Percentiles rank a stretch among this genome's conserved stretches.
Evolutionary conservation across 495 filamentous ascomycete genomes (phyloP).

Genomic region (Daldinia childiae): DNA sequence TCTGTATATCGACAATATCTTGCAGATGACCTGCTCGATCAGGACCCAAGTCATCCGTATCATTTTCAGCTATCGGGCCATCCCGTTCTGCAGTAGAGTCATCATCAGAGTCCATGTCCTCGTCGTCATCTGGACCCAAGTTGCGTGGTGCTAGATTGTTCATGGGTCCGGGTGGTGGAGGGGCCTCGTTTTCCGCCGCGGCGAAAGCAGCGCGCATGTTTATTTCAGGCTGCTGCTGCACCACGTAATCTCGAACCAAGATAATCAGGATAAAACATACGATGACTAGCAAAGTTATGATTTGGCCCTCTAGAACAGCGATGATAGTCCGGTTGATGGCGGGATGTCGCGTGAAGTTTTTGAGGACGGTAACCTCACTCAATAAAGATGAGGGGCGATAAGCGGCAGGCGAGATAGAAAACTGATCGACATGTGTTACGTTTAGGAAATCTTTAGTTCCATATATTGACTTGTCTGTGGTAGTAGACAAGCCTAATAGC

Average conservation of each 20-base stretch:
- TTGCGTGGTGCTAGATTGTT: conserved; percentile 21
- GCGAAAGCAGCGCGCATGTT: conserved; percentile 67
- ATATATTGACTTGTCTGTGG: conserved; percentile 21
- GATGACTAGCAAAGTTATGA: conserved; percentile 91
- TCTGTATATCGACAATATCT: conserved; percentile 17
- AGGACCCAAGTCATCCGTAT: conserved; percentile 21
- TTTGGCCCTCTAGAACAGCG: conserved; percentile 86
- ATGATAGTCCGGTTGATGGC: conserved; percentile 83
- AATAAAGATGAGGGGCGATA: conserved; percentile 61
- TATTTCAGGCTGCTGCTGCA: conserved; percentile 91
- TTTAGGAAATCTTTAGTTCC: conserved; percentile 28
- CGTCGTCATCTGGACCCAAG: conserved; percentile 22
- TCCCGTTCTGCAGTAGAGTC: not conserved
- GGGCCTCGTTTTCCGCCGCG: conserved; percentile 61
- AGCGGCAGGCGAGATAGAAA: conserved; percentile 22
- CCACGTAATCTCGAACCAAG: conserved; percentile 95
- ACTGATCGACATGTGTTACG: conserved; percentile 28
- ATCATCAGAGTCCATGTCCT: conserved; percentile 35
- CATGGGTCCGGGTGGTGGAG: conserved; percentile 40
- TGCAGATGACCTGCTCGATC: conserved; percentile 14
- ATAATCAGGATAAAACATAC: conserved; percentile 94
- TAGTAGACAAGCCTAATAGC: conserved; percentile 30
- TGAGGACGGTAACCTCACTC: conserved; percentile 76
- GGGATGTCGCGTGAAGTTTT: conserved; percentile 74
- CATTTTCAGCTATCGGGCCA: not conserved